Percentiles rank a stretch among this genome's conserved stretches.
phyloP scores from a whole-genome alignment of 768 basidiomycete species.

The Suillus americanus region DNA sequence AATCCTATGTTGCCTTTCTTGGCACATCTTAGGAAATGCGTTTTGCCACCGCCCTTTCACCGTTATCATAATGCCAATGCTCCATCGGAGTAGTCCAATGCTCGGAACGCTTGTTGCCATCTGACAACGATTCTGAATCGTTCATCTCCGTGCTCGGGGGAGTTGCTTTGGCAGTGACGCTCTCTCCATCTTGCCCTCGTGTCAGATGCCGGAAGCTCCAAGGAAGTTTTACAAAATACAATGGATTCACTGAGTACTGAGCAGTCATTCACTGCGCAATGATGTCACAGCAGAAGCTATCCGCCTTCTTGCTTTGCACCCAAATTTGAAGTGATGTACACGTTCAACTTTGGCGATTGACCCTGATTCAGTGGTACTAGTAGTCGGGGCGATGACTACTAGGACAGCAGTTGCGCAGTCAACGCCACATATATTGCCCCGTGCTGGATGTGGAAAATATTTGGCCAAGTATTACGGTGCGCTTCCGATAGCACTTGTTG shows the following conservation, averaged over 20 bases:
- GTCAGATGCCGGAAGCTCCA: background rate
- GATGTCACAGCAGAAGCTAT: background rate
- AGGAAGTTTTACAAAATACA: background rate
- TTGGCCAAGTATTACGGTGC: constrained; percentile 6
- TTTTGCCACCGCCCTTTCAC: constrained; percentile 3
- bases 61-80: background rate
- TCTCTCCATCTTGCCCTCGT: background rate
- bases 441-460: constrained; percentile 8
- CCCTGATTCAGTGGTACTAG: constrained; percentile 2
- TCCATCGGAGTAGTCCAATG: constrained; percentile 1
- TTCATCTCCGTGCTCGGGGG: constrained; percentile 1
- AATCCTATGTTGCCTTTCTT: constrained; percentile 1
- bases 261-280: background rate
- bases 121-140: background rate
- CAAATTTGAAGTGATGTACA: background rate
- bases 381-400: constrained; percentile 12
- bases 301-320: background rate
- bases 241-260: background rate
- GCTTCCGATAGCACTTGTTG: constrained; percentile 25
- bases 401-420: background rate
- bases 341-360: background rate
- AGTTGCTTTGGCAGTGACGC: background rate
- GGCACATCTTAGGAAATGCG: background rate
- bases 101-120: constrained; percentile 2
- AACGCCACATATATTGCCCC: constrained; percentile 8